Conservation (phyloP, 2,329 filamentous ascomycete species). For the Aureobasidium musti region DNA sequence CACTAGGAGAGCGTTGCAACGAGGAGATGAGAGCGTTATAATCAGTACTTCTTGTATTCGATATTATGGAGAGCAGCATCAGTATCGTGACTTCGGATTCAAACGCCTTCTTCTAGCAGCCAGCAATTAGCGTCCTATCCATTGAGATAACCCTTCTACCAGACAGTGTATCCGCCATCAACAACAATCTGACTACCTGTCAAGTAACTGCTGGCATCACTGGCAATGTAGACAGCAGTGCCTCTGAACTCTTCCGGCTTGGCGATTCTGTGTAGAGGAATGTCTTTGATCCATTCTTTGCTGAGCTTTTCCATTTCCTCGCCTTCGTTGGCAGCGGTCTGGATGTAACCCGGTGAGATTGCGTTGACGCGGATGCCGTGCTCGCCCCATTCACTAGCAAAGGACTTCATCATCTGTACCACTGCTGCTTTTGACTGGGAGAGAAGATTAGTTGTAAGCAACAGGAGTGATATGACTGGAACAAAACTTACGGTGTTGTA, state of each 20-base stretch:
- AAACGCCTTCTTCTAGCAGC: neutral
- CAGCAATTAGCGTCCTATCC: too few relatives aligned
- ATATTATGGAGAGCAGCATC: neutral
- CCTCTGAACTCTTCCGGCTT: constrained; percentile 46
- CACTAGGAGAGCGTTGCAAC: neutral
- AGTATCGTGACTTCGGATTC: too few relatives aligned
- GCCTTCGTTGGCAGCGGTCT: constrained; percentile 43
- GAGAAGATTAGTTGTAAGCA: neutral
- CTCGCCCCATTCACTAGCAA: constrained; percentile 39
- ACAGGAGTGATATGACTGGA: constrained; percentile 52
- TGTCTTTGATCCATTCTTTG: constrained; percentile 43
- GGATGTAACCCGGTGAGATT: constrained; percentile 39
- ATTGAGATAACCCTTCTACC: neutral
- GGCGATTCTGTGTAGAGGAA: constrained; percentile 44
- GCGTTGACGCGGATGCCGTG: constrained; percentile 41
- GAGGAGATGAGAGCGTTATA: neutral
- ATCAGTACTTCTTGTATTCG: neutral
- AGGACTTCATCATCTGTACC: constrained; percentile 44
- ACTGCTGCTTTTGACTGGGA: constrained; percentile 38
- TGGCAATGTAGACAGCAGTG: constrained; percentile 40
- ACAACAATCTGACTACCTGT: constrained; percentile 41
- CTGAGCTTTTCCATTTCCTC: constrained; percentile 41
- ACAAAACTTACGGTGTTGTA: constrained; percentile 66
- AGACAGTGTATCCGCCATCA: constrained; percentile 41
- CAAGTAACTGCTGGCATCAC: constrained; percentile 39